Percentiles rank a stretch among this genome's conserved stretches.
Evolutionary conservation across 768 basidiomycete genomes (phyloP).

Genomic region (Collybia mongolica): DNA sequence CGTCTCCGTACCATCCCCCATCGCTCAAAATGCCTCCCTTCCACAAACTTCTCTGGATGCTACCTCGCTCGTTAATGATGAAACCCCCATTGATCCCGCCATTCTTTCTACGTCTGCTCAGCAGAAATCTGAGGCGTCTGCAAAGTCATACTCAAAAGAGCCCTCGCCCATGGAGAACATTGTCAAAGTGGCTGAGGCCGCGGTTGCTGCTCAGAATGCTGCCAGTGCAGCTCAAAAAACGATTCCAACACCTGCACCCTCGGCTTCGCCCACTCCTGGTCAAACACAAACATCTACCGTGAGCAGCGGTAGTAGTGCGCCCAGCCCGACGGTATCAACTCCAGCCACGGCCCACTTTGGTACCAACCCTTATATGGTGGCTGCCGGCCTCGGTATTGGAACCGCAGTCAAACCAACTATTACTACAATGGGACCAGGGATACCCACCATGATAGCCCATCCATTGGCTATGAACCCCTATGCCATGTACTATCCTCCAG

Average conservation of each 20-base stretch:
- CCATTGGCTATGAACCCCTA: conserved; percentile 36
- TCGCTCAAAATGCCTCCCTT: not conserved
- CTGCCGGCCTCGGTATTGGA: conserved; percentile 1
- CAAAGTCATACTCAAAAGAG: conserved; percentile 6
- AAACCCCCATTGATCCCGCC: conserved; percentile 13
- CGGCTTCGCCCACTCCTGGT: conserved; percentile 6
- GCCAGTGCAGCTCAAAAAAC: conserved; percentile 16
- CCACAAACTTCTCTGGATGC: not conserved
- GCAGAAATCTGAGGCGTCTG: not conserved
- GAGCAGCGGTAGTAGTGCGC: not conserved
- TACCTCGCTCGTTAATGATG: conserved; percentile 3
- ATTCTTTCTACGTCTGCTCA: conserved; percentile 5
- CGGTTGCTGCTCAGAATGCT: conserved; percentile 29
- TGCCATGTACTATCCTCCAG: conserved; percentile 39
- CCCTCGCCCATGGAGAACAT: conserved; percentile 31
- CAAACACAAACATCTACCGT: not conserved
- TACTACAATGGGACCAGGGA: conserved; percentile 21
- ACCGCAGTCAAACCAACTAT: conserved; percentile 11
- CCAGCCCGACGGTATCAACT: conserved; percentile 5
- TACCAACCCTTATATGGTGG: conserved; percentile 23
- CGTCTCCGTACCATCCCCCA: not conserved
- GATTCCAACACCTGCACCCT: conserved; percentile 3
- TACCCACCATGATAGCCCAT: conserved; percentile 4
- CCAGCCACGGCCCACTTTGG: conserved; percentile 14
- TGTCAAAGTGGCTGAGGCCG: conserved; percentile 35